Evolutionary conservation across 2,329 filamentous ascomycete genomes (phyloP), one percentile per base, ranked within the genome.

Genomic region (Colletotrichum brevisporum): DNA sequence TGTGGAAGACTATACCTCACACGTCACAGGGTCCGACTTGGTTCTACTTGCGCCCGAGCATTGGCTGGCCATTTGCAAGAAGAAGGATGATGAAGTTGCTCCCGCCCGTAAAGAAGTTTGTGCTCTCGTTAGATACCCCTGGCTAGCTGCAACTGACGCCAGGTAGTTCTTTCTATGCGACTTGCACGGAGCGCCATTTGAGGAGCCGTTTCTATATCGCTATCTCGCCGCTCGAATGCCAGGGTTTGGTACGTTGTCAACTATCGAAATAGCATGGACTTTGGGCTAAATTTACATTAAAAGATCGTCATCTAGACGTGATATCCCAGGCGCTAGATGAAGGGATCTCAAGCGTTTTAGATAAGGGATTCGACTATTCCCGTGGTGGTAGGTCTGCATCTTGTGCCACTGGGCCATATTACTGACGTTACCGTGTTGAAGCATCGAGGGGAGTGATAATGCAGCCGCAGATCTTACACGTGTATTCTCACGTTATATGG

Each of bases 401-500:
- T 3, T 24, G 16, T 18, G 26, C 1, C 21, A 6, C 16, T n/a
- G 4, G 6, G 48, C 9, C n/a, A 4, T 2, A 13, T 51, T 39
- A 2, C 54, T 65, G 10, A 68, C 15, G 9, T 24, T 26, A 2
- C 1, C 31, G 21, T 5, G 16, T 13, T 3, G 24, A 24, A 69
- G 66, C 43, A 18, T 26, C 16, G 12, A 65, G 43, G 24, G 12
- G 15, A 16, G 31, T 69, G 2, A 69, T 69, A 48, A 66, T 69
- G 43, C 66, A 69, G 55, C 55, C 66, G 24, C 55, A 66, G 6
- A 69, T 69, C 12, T 27, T 66, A 10, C 66, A 60, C 13, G n/a
- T 69, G 1, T 69, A 69, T 6, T 69, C 66, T 8, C 55, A 66
- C n/a, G 66, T 66, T 1, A 66, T 69, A 39, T 69, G 62, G 66